Evolutionary conservation across 108 stramenopile genomes (phyloP), one percentile per base, ranked within the genome.

Genomic region (Skeletonema potamos): DNA sequence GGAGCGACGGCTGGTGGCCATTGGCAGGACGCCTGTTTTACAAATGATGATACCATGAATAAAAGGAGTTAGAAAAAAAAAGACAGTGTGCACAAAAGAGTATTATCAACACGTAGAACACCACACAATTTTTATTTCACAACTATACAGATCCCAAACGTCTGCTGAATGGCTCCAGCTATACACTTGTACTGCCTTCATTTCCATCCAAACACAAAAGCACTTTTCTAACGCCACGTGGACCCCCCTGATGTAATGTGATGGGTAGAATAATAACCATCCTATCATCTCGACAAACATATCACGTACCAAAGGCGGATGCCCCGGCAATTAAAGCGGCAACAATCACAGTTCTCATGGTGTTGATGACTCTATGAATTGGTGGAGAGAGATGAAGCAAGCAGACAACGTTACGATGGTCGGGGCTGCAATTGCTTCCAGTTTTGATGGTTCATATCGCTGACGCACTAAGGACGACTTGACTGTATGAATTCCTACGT

Each of bases 291-390:
- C 9, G 48, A 22, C 22, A 51, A 22, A 24, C 8, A 22, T 8
- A 8, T 22, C 22, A 79, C 91, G 48, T 85, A 92, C 91, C 91
- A 55, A 92, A 92, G 55, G 91, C 82, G 12, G 88, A 74, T 8
- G 80, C 85, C 32, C 82, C 84, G 13, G 79, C 85, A 32, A 89
- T 56, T 58, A 89, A 74, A 27, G 81, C 66, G 60, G 85, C 77
- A 26, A 88, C 56, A 13, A 89, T 9, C 34, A 77, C 54, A 64
- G 76, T 78, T 83, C 82, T 89, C 88, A 89, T 92, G 65, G 72
- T 92, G 62, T 18, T 46, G n/a, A 48, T 7, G 2, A 1, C 48
- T 51, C 48, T 51, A 51, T 22, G 6, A 36, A 37, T 17, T 39
- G 33, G 9, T n/a, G 22, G 54, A 4, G 39, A 24, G 12, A 54